Base-by-base conservation (phyloP, 2,329 filamentous ascomycete genomes). In the Massarina eburnea region DNA sequence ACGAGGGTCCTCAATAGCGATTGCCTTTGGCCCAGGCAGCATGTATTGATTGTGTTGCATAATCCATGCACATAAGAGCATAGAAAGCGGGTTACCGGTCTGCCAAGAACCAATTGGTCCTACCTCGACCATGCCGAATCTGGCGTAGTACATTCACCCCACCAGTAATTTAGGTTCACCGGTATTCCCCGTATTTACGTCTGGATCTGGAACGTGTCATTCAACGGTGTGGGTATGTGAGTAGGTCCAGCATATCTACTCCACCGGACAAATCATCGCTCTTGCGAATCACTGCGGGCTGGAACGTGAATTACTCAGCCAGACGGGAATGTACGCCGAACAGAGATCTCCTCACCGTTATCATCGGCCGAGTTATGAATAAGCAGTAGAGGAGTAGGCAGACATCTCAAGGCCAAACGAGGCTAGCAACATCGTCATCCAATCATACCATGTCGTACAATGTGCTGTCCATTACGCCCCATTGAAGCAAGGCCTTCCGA, bases 11-110 rank as follows among this genome's bases (percentile, higher is more conserved):
- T 20, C 14, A 14, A 32, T 18, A 38, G 21, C 34, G 35, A 27
- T 22, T 19, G 35, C 36, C 6, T 29, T 24, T 27, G n/a, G 32
- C n/a, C 26, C 24, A 33, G 38, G 42, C 42, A 20, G 38, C 17
- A n/a, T 15, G 20, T 15, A 2, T 12, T 26, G 35, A 39, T 45
- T 45, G n/a, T 34, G 27, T 8, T 45, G 42, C 42, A 45, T 39
- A 19, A 30, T 6, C 15, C 15, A 8, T 27, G 27, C 29, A 36
- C 26, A 26, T 24, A 6, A 30, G 27, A 14, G 27, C 27, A 14
- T 14, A 8, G 27, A 14, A 14, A n/a, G 15, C 32, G 34, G 18
- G 36, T 9, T 19, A 34, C 26, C 33, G 38, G 20, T 14, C 26
- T 30, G 39, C 39, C 19, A 34, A 34, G 19, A 12, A 19, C 17